Conservation (phyloP, 164 flowering plant genomes). For the Buxus sempervirens region DNA sequence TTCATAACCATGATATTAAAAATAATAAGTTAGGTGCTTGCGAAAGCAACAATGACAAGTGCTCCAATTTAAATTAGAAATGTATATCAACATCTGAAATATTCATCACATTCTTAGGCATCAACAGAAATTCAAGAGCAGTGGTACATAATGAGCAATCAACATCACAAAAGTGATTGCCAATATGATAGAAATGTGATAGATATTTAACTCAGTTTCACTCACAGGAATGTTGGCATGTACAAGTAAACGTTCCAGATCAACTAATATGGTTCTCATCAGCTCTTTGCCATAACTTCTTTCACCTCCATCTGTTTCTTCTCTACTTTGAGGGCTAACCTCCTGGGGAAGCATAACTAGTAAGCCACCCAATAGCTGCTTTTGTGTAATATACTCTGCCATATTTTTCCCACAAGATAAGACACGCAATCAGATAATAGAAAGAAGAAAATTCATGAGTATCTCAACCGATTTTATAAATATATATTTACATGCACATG, state of each 20-base stretch:
- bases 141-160: neutral
- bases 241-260: conserved; percentile 71
- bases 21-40: neutral
- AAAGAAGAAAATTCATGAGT: neutral
- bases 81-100: neutral
- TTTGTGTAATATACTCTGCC: conserved; percentile 57
- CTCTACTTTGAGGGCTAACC: conserved; percentile 35
- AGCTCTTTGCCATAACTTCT: conserved; percentile 18
- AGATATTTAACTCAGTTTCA: conserved; percentile 9
- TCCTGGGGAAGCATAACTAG: conserved; percentile 72
- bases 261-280: conserved; percentile 33
- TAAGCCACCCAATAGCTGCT: conserved; percentile 71
- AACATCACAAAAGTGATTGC: neutral
- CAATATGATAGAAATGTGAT: too few relatives aligned
- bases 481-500: neutral
- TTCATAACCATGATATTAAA: neutral
- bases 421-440: neutral
- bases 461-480: neutral
- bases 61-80: neutral
- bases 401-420: conserved; percentile 7
- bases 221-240: conserved; percentile 80
- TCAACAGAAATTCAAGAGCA: neutral
- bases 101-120: neutral
- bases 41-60: neutral
- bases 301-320: conserved; percentile 22